These are phyloP conservation scores for Fusarium scirpi DNA, from an alignment of 2,329 filamentous ascomycete species.

Conservation along the genomic window DNA sequence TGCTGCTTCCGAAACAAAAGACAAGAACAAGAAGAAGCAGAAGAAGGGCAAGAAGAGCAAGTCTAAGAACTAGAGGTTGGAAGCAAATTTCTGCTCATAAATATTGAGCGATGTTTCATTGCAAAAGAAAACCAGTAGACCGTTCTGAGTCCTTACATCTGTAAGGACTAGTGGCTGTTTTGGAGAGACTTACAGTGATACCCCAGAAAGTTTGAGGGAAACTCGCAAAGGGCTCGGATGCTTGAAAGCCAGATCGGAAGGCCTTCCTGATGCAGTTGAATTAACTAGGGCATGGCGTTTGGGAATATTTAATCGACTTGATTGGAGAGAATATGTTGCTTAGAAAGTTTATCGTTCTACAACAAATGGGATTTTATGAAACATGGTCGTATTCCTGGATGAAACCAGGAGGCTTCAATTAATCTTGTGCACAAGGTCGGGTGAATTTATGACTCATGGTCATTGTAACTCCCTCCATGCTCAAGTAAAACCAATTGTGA, in stretches of 20 bases:
- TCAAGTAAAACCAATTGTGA: not conserved
- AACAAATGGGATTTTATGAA: not conserved
- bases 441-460: constrained; percentile 1
- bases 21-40: constrained; percentile 51
- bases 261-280: constrained; percentile 10
- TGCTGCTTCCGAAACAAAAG: constrained; percentile 23
- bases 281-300: constrained; percentile 33
- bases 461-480: not conserved
- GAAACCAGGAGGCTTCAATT: not conserved
- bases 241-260: not conserved
- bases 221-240: not conserved
- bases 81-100: not conserved
- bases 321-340: not conserved
- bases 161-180: not conserved
- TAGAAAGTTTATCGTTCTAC: not conserved
- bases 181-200: constrained; percentile 20
- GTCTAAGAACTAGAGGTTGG: constrained; percentile 41
- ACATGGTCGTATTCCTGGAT: not conserved
- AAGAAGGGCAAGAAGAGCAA: constrained; percentile 52
- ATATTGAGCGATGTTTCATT: not conserved
- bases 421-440: not conserved
- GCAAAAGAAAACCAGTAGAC: not conserved
- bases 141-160: not conserved
- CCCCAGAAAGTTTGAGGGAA: constrained; percentile 12
- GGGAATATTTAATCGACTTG: constrained; percentile 9